phyloP scores from a whole-genome alignment of 495 filamentous ascomycete species.

The Aspergillus wentii region DNA sequence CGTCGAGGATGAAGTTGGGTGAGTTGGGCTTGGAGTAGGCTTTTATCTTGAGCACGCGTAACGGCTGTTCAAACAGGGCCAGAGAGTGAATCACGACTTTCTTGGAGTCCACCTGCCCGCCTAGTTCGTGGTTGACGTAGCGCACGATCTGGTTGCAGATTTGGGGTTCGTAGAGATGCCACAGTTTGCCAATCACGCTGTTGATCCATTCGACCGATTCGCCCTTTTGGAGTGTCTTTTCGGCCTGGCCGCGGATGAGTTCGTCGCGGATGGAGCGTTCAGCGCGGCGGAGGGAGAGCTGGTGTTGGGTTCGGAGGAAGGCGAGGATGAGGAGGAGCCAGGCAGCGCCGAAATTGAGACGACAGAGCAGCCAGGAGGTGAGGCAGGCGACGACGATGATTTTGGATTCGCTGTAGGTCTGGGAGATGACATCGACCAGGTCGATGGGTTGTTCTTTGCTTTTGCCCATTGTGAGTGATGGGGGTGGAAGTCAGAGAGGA shows the following conservation, averaged over 20 bases:
- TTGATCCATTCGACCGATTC: conserved; percentile 12
- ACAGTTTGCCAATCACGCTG: conserved; percentile 4
- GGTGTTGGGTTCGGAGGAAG: conserved; percentile 7
- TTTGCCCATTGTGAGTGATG: too few species aligned
- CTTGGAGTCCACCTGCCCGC: conserved; percentile 1
- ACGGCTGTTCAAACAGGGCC: conserved; percentile 7
- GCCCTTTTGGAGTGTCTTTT: conserved; percentile 5
- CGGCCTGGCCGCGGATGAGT: conserved; percentile 6
- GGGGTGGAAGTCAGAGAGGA: too few species aligned
- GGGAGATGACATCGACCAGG: conserved; percentile 1
- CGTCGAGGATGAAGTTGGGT: conserved; percentile 12
- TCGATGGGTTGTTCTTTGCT: too few species aligned
- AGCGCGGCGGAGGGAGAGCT: conserved; percentile 6
- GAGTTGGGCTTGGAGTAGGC: conserved; percentile 4
- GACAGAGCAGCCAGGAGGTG: conserved; percentile 6
- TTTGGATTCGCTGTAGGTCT: conserved; percentile 10
- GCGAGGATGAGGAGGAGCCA: conserved; percentile 9
- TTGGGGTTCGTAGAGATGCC: conserved; percentile 9
- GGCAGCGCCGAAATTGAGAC: conserved; percentile 6
- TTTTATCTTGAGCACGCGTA: conserved; percentile 6
- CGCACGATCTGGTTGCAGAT: conserved; percentile 7
- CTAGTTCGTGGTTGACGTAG: conserved; percentile 10
- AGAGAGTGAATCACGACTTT: conserved; percentile 9
- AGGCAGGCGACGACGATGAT: conserved; percentile 10
- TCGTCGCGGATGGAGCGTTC: conserved; percentile 10